Evolutionary conservation across 176 grass and related monocot genomes (phyloP), one percentile per base, ranked within the genome.

Genomic region (Juncus effusus): DNA sequence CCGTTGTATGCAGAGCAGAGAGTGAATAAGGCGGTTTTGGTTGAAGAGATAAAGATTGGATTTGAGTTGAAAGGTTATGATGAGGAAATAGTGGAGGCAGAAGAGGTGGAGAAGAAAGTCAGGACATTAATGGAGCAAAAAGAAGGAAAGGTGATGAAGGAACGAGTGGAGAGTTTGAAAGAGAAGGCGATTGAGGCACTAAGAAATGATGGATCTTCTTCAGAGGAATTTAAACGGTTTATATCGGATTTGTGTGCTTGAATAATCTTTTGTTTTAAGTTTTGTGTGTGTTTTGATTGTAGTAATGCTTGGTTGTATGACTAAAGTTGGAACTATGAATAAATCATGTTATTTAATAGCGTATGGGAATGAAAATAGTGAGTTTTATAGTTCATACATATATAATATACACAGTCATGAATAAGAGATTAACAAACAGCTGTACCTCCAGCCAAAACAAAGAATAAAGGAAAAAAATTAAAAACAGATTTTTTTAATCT

Each of bases 1-100:
- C 88, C 88, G 16, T 54, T 91, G 54, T 91, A 91, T 36, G 88
- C 74, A 1, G 88, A 91, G 74, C 84, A 91, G 78, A 78, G 84
- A 63, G 36, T 87, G 70, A 91, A 91, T 50, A 87, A 91, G 69
- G 80, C 78, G 68, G 58, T 84, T 69, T 4, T 90, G 56, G 63
- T 74, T 65, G 87, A 90, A 57, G 79, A 82, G 65, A 79, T 86
- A 63, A 70, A 61, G 72, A 6, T 85, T 1, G 78, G 74, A 40
- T 72, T 86, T 60, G 69, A 3, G 39, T 61, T 90, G 64, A 79
- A 90, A 13, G 83, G 87, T 38, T 86, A 86, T 7, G 79, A 90
- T 40, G 38, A 51, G 50, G 83, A 61, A 67, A 0, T 66, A 61
- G 79, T 90, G 1, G 65, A n/a, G 42, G 76, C 83, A 0, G 72